Evolutionary conservation across 495 filamentous ascomycete species (phyloP), one percentile per base, ranked within the genome.

Genomic region (Jackrogersella multiformis): DNA sequence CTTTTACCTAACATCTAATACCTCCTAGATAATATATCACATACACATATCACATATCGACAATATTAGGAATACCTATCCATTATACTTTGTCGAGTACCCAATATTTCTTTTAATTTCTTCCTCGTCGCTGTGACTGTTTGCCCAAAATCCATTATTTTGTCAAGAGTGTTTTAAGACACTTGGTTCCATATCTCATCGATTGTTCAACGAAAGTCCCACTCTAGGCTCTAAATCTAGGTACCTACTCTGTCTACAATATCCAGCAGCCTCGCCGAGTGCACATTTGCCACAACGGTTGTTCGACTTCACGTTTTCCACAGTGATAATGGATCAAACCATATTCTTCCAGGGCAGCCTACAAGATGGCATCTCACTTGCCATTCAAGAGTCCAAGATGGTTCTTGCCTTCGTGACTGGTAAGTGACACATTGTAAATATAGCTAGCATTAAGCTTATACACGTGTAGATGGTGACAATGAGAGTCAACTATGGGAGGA

Each of bases 311-410:
- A 24, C 1, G 18, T 18, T 35, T 20, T 15, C 0, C 4, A 44
- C 32, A 46, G 23, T 23, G 32, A 52, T 30, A 1, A 71, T 56
- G 54, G 51, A 8, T 4, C 28, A 30, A 67, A 80, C 38, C 4
- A 90, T 94, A 84, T 98, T 97, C 77, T 95, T 89, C 71, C 57
- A 88, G 49, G 94, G 94, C 18, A 86, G 84, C 61, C 77, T 97
- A 5, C 88, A 94, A 69, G 86, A 88, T 52, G 94, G 92, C 46
- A 94, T 98, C 69, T 79, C 84, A 5, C 76, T 84, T 20, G 92
- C 95, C 16, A 78, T 97, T 9, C 84, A 85, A 49, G 79, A 92
- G 72, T 71, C 73, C 1, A 82, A 79, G 46, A 76, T 77, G 21
- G 77, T 84, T 6, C 71, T 82, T 2, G 81, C 84, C 73, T 73